Base-by-base conservation (phyloP, 2,329 filamentous ascomycete species). In the Proliferodiscus dingleyae region DNA sequence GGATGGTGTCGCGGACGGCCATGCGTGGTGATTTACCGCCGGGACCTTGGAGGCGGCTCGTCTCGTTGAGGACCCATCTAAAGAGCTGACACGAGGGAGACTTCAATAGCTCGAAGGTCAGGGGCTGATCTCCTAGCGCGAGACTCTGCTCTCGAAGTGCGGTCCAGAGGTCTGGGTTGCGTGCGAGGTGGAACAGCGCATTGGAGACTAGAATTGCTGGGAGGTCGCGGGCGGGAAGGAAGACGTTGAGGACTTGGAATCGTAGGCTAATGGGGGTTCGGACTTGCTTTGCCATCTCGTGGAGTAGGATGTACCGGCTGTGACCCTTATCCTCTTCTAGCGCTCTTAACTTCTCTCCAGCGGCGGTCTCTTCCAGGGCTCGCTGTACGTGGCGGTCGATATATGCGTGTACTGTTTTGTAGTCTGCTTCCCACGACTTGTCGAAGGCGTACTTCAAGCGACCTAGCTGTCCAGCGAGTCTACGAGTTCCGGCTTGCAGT, bases 211-310 rank as follows among this genome's bases (percentile, higher is more conserved):
- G 66, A 26, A 65, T 66, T 1, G 73, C 74, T 0, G 73, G 79
- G 0, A 75, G 79, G 49, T 81, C 78, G 2, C 75, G 66, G 0
- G 75, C 77, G 0, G 75, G 77, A 2, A 78, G 62, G 40, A 80
- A 71, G 41, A 79, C 71, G 42, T 69, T 69, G 22, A 77, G 62
- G 7, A 73, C 59, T 44, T 73, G 68, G 33, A 53, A 52, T 13
- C 54, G 42, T 3, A 63, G 49, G 6, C 64, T 54, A 10, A 61
- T 66, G 53, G 46, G 68, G 61, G 66, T 73, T 55, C 47, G 67
- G 54, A 66, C 67, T 4, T 69, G 64, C 38, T 71, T 66, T 13
- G 75, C 68, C 24, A 83, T 61, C 55, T 79, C 77, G 46, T 81
- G 62, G 9, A 81, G 66, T 46, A 82, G 80, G 10, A 79, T 66